Evolutionary conservation across 2,329 filamentous ascomycete species (phyloP), one percentile per base, ranked within the genome.

Genomic region (Coniochaeta sp.): DNA sequence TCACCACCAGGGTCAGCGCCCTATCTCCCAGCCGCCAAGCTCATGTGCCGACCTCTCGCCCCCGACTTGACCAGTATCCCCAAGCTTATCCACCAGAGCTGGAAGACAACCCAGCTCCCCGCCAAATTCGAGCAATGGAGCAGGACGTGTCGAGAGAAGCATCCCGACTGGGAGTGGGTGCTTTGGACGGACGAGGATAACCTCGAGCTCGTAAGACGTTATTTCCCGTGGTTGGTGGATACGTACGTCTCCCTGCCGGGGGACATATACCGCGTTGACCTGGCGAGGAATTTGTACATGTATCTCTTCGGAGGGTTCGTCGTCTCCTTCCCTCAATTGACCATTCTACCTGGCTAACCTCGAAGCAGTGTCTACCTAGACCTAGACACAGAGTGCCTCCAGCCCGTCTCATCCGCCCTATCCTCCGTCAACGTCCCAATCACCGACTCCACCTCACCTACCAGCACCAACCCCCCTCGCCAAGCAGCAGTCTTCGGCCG

Each of bases 161-260:
- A 68, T 46, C 55, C 56, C 6, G 61, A 64, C 48, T 68, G 65
- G 60, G 64, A 69, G 53, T 68, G 63, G 61, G 65, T 68, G 22
- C 53, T 69, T 13, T 69, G 65, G 65, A 67, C 67, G 4, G 65
- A 68, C 48, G 60, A 66, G 32, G 65, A 68, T 49, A 69, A 68
- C 53, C 57, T 64, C 33, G 55, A 56, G n/a, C 56, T 69, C 32
- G 64, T 67, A 10, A 51, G 59, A 38, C 60, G 51, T 49, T 58
- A 64, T 50, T 66, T 66, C 49, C 64, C 67, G 0, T 66, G 60
- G 63, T 54, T 67, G 33, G 52, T 61, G 42, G 55, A 60, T 10
- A 58, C 59, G 20, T 67, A 64, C 40, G 54, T 60, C n/a, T 57
- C 50, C 7, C 55, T 68, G 18, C 60, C 61, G 1, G 60, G 62